A percentile compares a stretch with the other conserved stretches of the same genome.
These are phyloP conservation scores for Syzygium oleosum DNA, from an alignment of 345 rosid species.

Conservation along the genomic window DNA sequence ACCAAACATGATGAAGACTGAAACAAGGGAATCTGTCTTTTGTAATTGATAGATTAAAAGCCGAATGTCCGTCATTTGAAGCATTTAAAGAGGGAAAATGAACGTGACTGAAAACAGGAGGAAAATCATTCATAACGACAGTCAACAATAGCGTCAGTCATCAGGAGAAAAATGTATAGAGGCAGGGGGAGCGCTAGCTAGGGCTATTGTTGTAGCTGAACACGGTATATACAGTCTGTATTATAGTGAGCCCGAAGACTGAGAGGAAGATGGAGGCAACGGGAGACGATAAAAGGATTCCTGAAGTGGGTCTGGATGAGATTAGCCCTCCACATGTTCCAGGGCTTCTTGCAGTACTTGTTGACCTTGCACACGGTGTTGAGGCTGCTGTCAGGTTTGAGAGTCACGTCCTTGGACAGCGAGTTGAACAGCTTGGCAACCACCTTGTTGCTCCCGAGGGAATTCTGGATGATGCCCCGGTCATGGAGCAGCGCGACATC, in stretches of 20 bases:
- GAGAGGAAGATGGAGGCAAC: conserved; percentile 20
- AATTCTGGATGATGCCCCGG: conserved; percentile 30
- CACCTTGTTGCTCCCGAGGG: conserved; percentile 29
- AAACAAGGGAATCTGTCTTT: neutral
- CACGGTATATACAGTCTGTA: neutral
- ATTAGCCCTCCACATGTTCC: conserved; percentile 39
- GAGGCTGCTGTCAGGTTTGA: conserved; percentile 20
- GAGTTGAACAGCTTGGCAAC: conserved; percentile 35
- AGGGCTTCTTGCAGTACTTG: conserved; percentile 19
- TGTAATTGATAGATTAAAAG: neutral
- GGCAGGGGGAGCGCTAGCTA: neutral
- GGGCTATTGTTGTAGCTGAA: neutral
- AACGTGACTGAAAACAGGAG: neutral
- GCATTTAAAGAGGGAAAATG: neutral
- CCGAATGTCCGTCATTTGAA: neutral
- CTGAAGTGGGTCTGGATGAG: conserved; percentile 29
- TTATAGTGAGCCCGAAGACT: conserved; percentile 22
- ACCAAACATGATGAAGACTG: neutral
- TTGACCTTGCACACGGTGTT: conserved; percentile 16
- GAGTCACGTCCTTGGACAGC: conserved; percentile 20
- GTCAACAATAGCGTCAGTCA: neutral
- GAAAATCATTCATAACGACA: neutral
- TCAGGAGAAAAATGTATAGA: neutral
- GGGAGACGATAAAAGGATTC: conserved; percentile 35
- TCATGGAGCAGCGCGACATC: conserved; percentile 30